Evolutionary conservation across 768 basidiomycete species (phyloP), one percentile per base, ranked within the genome.

Genomic region (Tricholoma sp.): DNA sequence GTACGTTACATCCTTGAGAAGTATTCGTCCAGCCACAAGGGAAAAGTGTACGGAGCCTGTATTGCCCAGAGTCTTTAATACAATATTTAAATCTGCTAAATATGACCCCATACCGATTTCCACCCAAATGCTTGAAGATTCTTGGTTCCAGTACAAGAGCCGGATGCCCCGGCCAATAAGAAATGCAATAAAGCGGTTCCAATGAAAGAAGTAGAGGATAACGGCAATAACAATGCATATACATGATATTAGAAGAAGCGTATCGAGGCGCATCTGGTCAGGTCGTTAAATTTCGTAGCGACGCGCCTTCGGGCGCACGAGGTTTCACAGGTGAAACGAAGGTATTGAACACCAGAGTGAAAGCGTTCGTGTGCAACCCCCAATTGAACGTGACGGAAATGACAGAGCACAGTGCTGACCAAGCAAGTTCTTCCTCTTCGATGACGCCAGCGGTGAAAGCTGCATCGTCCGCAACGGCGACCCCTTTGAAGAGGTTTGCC

Each of bases 41-140:
- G 95, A 95, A 69, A 98, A 83, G 67, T 98, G 94, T 21, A 96
- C 80, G n/a, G 93, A 91, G 19, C 92, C 93, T 94, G 50, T 7
- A 39, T 34, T 24, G 50, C 22, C 27, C 39, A 9, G 8, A 16
- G 3, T 1, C 2, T 34, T 46, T 34, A 41, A 37, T 55, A 24
- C 34, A 21, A 39, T 46, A 32, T 22, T n/a, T 12, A 22, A 16
- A 27, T 32, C 51, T 16, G n/a, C 7, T 50, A 18, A 52, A 1
- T 32, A 9, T 27, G 3, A 22, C 67, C 79, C 59, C 64, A 24
- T 27, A 86, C 92, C 91, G 55, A 94, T 84, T 67, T 89, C 84
- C 52, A 96, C 76, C 88, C 92, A 96, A 60, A 85, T 79, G 66
- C 89, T 89, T n/a, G 83, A 82, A 35, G 78, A 82, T 52, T 83